phyloP scores from a whole-genome alignment of 2,329 filamentous ascomycete genomes.

The Trichoderma simmonsii region DNA sequence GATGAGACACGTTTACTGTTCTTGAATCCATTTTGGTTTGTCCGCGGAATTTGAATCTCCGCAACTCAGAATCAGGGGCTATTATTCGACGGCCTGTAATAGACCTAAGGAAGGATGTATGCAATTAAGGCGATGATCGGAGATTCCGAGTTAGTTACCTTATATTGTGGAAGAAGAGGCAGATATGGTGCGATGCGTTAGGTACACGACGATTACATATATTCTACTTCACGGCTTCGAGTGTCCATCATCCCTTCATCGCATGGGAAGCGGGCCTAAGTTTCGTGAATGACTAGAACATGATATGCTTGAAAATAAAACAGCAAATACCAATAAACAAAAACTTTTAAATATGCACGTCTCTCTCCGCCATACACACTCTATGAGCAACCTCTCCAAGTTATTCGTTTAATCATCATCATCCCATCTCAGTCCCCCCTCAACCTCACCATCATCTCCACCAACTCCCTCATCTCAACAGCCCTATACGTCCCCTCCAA shows the following conservation, averaged over 20 bases:
- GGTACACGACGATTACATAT: not conserved
- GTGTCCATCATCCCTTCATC: not conserved
- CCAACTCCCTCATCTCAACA: conserved; percentile 22
- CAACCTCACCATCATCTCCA: conserved; percentile 11
- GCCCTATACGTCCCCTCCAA: conserved; percentile 28
- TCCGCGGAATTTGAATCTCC: not conserved
- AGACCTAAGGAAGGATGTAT: not conserved
- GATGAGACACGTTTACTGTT: not conserved
- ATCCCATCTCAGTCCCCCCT: not conserved
- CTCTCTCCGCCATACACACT: not conserved
- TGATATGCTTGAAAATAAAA: not conserved
- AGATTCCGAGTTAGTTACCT: not conserved
- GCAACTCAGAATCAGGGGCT: not conserved
- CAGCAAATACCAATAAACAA: not conserved
- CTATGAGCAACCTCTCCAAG: not conserved
- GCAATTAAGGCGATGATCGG: not conserved
- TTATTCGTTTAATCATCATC: not conserved
- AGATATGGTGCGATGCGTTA: not conserved
- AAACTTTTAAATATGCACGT: not conserved
- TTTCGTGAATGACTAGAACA: not conserved
- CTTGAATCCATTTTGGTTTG: not conserved
- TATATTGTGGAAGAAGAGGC: not conserved
- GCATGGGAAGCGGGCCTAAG: not conserved
- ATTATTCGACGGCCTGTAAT: not conserved
- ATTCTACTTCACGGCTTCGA: not conserved